Evolutionary conservation across 169 alveolate genomes (phyloP), one percentile per base, ranked within the genome.

Genomic region (Plasmodium reichenowi): DNA sequence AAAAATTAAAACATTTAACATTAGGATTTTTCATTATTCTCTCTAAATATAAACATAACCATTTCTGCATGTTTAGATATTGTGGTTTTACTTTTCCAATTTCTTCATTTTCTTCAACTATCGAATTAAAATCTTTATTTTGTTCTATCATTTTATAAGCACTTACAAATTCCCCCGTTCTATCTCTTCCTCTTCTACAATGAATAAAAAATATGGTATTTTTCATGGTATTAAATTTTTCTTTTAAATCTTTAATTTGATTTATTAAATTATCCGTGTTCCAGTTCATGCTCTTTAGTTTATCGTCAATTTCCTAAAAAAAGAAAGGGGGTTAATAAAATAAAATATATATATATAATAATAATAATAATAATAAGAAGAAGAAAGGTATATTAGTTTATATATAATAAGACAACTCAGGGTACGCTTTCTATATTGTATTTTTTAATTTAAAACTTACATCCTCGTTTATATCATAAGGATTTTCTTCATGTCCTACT

Each of bases 181-280:
- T 24, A 13, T 76, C 88, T 64, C 88, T 76, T 32, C 88, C 88
- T n/a, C 75, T 63, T 47, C 88, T 63, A 48, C 88, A 76, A 70
- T 76, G 88, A 56, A 76, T 24, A 7, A 76, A 3, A 64, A 76
- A 76, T 20, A 76, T 76, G 13, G 88, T 76, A 43, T 76, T 76
- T 32, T 76, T 63, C 88, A 76, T 50, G 10, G 48, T 24, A 47
- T 63, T 32, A 22, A 76, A 76, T 26, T 76, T 76, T 24, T 76
- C 20, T 6, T 15, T 22, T 56, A 76, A 56, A 3, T 63, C 68
- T 0, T 63, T 26, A 48, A 76, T 47, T 58, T 68, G 22, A 5
- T 70, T 52, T 26, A 76, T 13, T 7, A 76, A 52, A 17, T 76
- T 13, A 22, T 76, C 88, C 3, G 76, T 76, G 48, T 76, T 72